Evolutionary conservation across 169 alveolate species (phyloP).

Genomic region (Cyclospora cayetanensis): DNA sequence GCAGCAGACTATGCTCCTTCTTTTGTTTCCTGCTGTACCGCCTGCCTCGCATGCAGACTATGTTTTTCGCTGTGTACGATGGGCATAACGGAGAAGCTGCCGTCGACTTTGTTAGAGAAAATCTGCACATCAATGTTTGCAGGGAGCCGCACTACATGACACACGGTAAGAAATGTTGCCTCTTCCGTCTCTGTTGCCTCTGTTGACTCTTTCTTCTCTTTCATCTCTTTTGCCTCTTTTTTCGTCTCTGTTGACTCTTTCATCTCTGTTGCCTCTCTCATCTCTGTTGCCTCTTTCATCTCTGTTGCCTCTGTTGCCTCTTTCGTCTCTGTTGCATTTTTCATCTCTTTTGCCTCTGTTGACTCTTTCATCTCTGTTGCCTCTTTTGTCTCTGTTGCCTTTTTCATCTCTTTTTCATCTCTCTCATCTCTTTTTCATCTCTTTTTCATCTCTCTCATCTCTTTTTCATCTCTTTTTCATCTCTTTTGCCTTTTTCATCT

Average conservation of each 20-base stretch:
- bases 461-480: too few species aligned
- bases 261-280: neutral
- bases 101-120: slow-evolving; percentile 76
- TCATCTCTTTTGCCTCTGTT: too few species aligned
- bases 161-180: neutral
- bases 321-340: too few species aligned
- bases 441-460: too few species aligned
- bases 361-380: too few species aligned
- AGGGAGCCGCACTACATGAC: slow-evolving; percentile 46
- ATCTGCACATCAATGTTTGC: slow-evolving; percentile 76
- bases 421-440: too few species aligned
- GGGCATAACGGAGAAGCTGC: slow-evolving; percentile 84
- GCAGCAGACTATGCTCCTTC: neutral
- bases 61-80: slow-evolving; percentile 81
- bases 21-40: neutral
- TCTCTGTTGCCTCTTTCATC: neutral
- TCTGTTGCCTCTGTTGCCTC: neutral
- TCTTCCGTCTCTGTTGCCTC: neutral
- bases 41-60: slow-evolving; percentile 15
- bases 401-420: too few species aligned
- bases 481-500: too few species aligned
- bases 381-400: too few species aligned
- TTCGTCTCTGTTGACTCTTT: too few species aligned
- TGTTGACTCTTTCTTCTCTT: neutral
- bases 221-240: neutral